Evolutionary conservation across 2,329 filamentous ascomycete genomes (phyloP), one percentile per base, ranked within the genome.

Genomic region (Trichoderma sp.): DNA sequence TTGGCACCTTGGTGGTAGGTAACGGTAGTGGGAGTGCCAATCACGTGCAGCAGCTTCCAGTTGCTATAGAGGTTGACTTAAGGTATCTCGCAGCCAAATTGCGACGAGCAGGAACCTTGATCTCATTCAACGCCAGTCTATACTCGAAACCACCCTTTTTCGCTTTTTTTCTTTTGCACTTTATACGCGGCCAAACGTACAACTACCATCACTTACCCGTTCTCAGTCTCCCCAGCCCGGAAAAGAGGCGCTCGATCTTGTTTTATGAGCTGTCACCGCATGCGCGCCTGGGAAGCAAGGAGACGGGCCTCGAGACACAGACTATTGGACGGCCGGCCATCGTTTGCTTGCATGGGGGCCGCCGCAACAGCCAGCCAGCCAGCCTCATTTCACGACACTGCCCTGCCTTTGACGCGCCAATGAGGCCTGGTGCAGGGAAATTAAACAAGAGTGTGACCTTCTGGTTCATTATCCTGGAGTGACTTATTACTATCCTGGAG

Each of bases 231-330:
- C 30, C 28, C 17, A 47, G 24, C 26, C 43, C 43, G 34, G 15
- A 24, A n/a, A 21, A 51, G 24, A 41, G 47, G 30, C 58, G 39
- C 17, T 56, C n/a, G 54, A 54, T 45, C n/a, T 26, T 63, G 59
- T 55, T 54, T 63, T 47, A 63, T 63, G 59, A 61, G 58, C 50
- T 55, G 59, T 63, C 48, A 63, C 50, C 39, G 58, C 59, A 55
- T 45, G 50, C 30, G 50, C 26, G 19, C n/a, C n/a, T 39, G 30
- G 41, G 50, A 63, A 63, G 59, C 59, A 63, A 34, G 59, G 59
- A 63, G 41, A 54, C 14, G 9, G 9, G 12, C 3, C 50, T 14
- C 24, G 5, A 24, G 19, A 44, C 7, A 24, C 15, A 54, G n/a
- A 55, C 59, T 54, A 63, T 63, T 63, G 59, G 59, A 39, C 41